Base-by-base conservation (phyloP, 352 stramenopile genomes). In the Phytopythium cucurbitacearum region DNA sequence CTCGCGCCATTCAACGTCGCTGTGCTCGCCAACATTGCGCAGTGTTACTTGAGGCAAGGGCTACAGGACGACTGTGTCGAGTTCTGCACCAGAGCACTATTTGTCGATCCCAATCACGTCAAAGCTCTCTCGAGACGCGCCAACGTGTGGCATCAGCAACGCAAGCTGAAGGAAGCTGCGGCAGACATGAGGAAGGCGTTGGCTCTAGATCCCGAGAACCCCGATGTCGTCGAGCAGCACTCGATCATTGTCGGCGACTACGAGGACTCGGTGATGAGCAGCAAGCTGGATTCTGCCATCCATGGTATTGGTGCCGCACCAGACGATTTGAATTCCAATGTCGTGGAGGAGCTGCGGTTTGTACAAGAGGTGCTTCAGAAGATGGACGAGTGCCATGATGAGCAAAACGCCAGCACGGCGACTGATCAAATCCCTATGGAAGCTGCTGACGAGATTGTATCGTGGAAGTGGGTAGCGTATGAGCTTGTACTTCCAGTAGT, bases 201-300 rank as follows among this genome's bases (percentile, higher is more conserved):
- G 28, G 34, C 15, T 3, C 42, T 89, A 2, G 72, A 83, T 4
- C 47, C 60, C n/a, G 59, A 63, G 8, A 92, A 92, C 39, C 42
- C 56, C 16, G 82, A 92, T 39, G 57, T 92, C 8, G 51, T 76
- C 5, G 79, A 90, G 42, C 82, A 92, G 56, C 71, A 88, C 50
- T 85, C 80, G 5, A 71, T 81, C 41, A 76, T 92, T 21, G 78
- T 87, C 44, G 82, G 77, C 0, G 79, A 90, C 52, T 90, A 80
- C 34, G 76, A 90, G 49, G 79, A 92, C 48, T 64, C 64, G 0
- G 43, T 73, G 7, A 63, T 50, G 5, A 69, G 79, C 12, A 64
- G 36, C 13, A 38, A 73, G 15, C 55, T 92, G 7, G 49, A 68
- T 28, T 40, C 43, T 12, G 58, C 44, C 13, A 11, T 73, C 42